These are phyloP conservation scores for Thermoascus crustaceus DNA, from an alignment of 2,329 filamentous ascomycete genomes.

Conservation along the genomic window DNA sequence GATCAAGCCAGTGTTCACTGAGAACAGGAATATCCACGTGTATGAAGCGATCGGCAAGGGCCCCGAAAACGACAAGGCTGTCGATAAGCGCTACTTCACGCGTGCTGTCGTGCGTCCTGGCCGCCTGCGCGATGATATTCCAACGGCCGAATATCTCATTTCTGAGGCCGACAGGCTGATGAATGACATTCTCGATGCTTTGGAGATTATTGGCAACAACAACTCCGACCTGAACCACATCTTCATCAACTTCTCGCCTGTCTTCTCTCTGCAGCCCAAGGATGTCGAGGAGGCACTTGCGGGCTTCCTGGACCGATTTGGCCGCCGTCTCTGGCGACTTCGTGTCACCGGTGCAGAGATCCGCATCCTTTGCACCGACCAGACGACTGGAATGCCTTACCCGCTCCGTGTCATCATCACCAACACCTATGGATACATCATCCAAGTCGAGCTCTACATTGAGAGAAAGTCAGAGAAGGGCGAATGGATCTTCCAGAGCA, in stretches of 20 bases:
- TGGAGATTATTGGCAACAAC: slow-evolving; percentile 98
- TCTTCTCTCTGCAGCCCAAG: slow-evolving; percentile 82
- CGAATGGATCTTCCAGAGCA: slow-evolving; percentile 97
- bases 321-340: slow-evolving; percentile 87
- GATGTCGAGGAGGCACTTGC: slow-evolving; percentile 90
- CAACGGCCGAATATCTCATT: slow-evolving; percentile 96
- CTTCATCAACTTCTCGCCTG: slow-evolving; percentile 98
- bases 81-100: slow-evolving; percentile 88
- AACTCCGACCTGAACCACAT: slow-evolving; percentile 99
- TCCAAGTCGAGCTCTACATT: slow-evolving; percentile 94
- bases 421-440: slow-evolving; percentile 96
- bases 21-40: slow-evolving; percentile 98
- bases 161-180: slow-evolving; percentile 94
- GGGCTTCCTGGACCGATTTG: slow-evolving; percentile 94
- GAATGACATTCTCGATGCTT: slow-evolving; percentile 93
- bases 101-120: slow-evolving; percentile 91
- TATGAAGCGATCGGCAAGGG: slow-evolving; percentile 95
- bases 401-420: slow-evolving; percentile 93
- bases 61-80: slow-evolving; percentile 68
- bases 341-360: slow-evolving; percentile 97
- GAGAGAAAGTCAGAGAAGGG: slow-evolving; percentile 98
- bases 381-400: slow-evolving; percentile 71
- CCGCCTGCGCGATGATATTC: slow-evolving; percentile 91
- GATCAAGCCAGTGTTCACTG: slow-evolving; percentile 96
- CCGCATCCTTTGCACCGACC: slow-evolving; percentile 94